Evolutionary conservation across 176 grass and related monocot genomes (phyloP).

Genomic region (Raddia distichophylla): DNA sequence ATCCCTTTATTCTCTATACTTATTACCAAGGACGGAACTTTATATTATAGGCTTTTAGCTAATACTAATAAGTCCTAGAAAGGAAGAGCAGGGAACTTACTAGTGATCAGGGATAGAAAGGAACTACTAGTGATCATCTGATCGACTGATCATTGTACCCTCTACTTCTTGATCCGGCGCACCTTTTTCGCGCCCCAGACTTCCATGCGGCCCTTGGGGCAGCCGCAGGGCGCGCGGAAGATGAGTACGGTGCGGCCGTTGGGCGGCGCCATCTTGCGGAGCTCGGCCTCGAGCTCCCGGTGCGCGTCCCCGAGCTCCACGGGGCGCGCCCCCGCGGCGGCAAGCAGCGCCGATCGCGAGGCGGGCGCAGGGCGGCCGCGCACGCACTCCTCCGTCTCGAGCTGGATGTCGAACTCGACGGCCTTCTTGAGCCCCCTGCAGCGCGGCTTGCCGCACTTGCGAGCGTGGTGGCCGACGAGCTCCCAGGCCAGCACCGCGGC

Average conservation of each 20-base stretch:
- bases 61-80: not conserved
- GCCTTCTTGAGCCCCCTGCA: conserved; percentile 90
- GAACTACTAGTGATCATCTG: conserved; percentile 8
- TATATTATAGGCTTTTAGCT: conserved; percentile 35
- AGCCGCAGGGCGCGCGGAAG: conserved; percentile 82
- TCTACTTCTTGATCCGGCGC: conserved; percentile 91
- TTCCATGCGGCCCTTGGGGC: conserved; percentile 87
- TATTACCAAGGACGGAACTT: conserved; percentile 38
- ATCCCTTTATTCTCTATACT: conserved; percentile 49
- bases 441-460: conserved; percentile 88
- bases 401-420: conserved; percentile 94
- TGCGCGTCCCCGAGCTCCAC: conserved; percentile 76
- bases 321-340: conserved; percentile 54
- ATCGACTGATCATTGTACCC: not conserved
- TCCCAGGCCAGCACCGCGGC: conserved; percentile 58
- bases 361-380: conserved; percentile 50
- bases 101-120: not conserved
- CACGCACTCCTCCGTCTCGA: conserved; percentile 98
- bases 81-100: conserved; percentile 11
- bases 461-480: conserved; percentile 72
- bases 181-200: conserved; percentile 92
- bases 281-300: conserved; percentile 84
- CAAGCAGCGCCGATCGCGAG: conserved; percentile 61
- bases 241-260: conserved; percentile 95
- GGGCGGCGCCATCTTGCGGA: conserved; percentile 95